phyloP scores from a whole-genome alignment of 371 early-diverging fungal species.

The Mortierella sp. region DNA sequence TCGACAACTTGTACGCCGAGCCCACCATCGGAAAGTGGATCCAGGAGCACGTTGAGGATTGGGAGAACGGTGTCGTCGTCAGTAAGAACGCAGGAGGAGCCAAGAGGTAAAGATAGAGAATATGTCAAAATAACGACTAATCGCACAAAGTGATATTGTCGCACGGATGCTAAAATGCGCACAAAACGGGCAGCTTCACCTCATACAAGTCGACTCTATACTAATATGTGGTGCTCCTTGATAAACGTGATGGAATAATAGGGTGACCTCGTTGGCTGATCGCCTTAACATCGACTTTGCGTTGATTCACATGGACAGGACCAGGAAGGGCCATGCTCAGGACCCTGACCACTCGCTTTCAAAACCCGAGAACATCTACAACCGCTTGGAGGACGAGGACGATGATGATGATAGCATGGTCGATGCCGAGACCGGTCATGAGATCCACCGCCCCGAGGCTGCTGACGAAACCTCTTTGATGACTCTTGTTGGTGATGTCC shows the following conservation, averaged over 20 bases:
- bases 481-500: slow-evolving; percentile 95
- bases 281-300: slow-evolving; percentile 95
- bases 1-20: slow-evolving; percentile 97
- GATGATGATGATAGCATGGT: slow-evolving; percentile 66
- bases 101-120: slow-evolving; percentile 77
- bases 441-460: slow-evolving; percentile 34
- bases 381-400: slow-evolving; percentile 56
- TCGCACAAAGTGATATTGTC: not conserved
- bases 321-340: slow-evolving; percentile 71
- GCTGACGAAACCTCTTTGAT: slow-evolving; percentile 60
- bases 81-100: slow-evolving; percentile 98
- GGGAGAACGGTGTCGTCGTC: slow-evolving; percentile 89
- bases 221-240: not conserved
- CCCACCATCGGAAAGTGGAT: slow-evolving; percentile 95
- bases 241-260: slow-evolving; percentile 44
- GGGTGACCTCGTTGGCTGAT: slow-evolving; percentile 97
- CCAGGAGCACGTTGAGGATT: slow-evolving; percentile 81
- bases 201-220: not conserved
- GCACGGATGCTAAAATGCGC: not conserved
- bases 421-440: slow-evolving; percentile 56
- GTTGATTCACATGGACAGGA: slow-evolving; percentile 92
- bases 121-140: not conserved
- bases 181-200: not conserved
- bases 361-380: slow-evolving; percentile 61
- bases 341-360: slow-evolving; percentile 66